These are phyloP conservation scores for Dryadomyces quercivorus DNA, from an alignment of 2,329 filamentous ascomycete species.

Conservation along the genomic window DNA sequence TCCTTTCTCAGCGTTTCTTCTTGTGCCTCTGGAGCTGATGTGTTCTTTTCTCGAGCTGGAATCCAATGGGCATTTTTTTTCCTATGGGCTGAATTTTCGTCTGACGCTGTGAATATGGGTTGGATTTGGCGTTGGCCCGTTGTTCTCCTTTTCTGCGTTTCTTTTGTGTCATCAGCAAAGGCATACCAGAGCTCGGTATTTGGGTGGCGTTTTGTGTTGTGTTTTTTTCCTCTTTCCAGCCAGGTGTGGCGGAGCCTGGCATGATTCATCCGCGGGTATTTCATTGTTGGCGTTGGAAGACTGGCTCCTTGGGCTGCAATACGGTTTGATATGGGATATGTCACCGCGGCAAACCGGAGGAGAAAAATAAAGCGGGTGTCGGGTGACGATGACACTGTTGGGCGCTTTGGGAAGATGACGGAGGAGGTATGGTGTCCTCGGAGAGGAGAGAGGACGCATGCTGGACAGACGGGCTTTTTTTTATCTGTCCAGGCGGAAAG, in stretches of 20 bases:
- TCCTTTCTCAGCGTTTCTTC: background rate
- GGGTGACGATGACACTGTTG: background rate
- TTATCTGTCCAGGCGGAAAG: too few species aligned
- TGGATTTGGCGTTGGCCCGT: background rate
- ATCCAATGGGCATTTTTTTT: background rate
- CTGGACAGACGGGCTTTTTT: too few species aligned
- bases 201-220: background rate
- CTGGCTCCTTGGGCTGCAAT: background rate
- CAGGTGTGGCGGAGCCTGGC: background rate
- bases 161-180: background rate
- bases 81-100: background rate
- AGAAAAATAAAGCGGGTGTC: background rate
- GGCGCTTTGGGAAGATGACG: background rate
- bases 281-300: conserved; percentile 5
- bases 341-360: background rate
- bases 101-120: background rate
- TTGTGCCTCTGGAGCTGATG: background rate
- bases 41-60: background rate
- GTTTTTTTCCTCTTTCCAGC: background rate
- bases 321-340: background rate
- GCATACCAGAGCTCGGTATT: background rate
- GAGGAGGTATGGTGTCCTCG: too few species aligned
- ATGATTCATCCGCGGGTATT: background rate
- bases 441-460: too few species aligned
- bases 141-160: background rate